Evolutionary conservation across 192 early-diverging fungal genomes (phyloP), one percentile per base, ranked within the genome.

Genomic region (Chytriomyces sp.): DNA sequence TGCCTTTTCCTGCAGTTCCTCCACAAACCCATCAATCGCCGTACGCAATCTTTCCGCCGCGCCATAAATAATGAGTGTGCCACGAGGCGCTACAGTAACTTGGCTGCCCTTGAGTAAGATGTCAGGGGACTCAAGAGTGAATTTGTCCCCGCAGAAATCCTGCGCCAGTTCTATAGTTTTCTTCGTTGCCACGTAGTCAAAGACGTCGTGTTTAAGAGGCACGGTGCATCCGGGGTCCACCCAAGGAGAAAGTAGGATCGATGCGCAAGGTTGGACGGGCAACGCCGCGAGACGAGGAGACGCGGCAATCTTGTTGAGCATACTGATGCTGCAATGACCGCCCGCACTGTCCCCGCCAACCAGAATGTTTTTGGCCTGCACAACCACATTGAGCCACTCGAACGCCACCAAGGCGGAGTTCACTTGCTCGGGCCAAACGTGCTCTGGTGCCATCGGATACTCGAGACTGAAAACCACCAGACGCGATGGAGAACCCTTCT

Each of bases 311-410:
- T 31, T n/a, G 25, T 59, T 44, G 34, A 72, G 57, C 28, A 78
- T 59, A 3, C 41, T 75, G 12, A 79, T 72, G n/a, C 26, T 26
- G 12, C 72, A 25, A 37, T 78, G 64, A 4, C 38, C 78, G 32
- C 78, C 78, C 6, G 78, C 78, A 53, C 49, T 58, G 58, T 79
- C 78, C 37, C 78, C 78, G 25, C 76, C 76, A 37, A 77, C 36
- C 10, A 73, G 54, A 73, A 77, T 64, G 26, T 65, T 52, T 57
- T 53, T 25, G n/a, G 32, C n/a, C n/a, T n/a, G n/a, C n/a, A n/a
- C n/a, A n/a, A n/a, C n/a, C 10, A 57, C 62, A 31, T 73, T 39
- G 39, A 77, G 31, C 70, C 70, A 77, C 4, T 44, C 4, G 40
- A 56, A 71, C 34, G 76, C 60, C 30, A 41, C 41, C 10, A 63